Base-by-base conservation (phyloP, 768 basidiomycete species). In the Pholiota molesta region DNA sequence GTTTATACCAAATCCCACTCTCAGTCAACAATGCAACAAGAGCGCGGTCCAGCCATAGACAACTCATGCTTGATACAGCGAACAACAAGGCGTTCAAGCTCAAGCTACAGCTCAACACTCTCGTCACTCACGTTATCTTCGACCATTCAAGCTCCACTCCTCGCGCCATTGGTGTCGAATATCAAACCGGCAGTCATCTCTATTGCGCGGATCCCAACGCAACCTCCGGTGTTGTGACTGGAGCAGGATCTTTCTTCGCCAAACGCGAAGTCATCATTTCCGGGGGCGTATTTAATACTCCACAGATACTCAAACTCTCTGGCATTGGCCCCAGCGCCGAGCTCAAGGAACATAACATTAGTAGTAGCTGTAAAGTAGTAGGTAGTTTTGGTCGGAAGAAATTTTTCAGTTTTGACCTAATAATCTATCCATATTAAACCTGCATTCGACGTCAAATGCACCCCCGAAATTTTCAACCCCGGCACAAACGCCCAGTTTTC, bases 261-360 rank as follows among this genome's bases (percentile, higher is more conserved):
- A 78, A 72, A 59, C 86, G 83, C 68, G 87, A 88, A 69, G 86
- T 86, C 54, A 80, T 87, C 55, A 68, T 83, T 51, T 67, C 81
- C 14, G 81, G 77, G 13, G 85, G 85, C 49, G 74, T 79, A 1
- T 72, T 85, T 47, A 81, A 81, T 33, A 80, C 77, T 55, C 83
- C 86, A 1, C 79, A 83, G 13, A 74, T 86, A 16, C 72, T 88
- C 8, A 75, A 83, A 73, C 75, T 78, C 9, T 84, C 82, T 52
- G 86, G 86, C 52, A 77, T 88, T 53, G 86, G 86, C 0, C 81
- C 84, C 4, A 67, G 67, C 61, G 79, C 82, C 54, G 77, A 84
- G 5, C 73, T 87, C 21, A 62, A 74, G 21, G 67, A 70, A 2
- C 80, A 75, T 16, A 78, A 77, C n/a, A 77, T 87, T n/a, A n/a